phyloP scores from a whole-genome alignment of 2,329 filamentous ascomycete species.

The Cercospora sp. region DNA sequence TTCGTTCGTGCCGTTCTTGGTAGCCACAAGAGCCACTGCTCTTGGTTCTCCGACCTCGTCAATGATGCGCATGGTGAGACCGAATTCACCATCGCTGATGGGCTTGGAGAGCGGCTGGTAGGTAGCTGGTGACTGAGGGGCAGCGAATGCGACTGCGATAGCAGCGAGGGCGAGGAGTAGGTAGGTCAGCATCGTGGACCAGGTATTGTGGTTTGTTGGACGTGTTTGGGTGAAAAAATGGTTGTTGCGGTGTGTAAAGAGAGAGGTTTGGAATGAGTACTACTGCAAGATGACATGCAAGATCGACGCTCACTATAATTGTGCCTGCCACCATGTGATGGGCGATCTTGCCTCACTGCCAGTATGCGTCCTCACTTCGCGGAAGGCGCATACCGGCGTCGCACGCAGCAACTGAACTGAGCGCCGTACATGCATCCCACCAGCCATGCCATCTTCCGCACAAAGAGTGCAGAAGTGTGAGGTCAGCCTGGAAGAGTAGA shows the following conservation, averaged over 20 bases:
- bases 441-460: not conserved
- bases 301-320: not conserved
- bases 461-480: not conserved
- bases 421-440: not conserved
- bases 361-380: not conserved
- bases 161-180: not conserved
- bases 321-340: not conserved
- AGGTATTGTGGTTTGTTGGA: not conserved
- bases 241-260: not conserved
- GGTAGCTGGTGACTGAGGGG: not conserved
- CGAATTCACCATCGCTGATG: slow-evolving; percentile 17
- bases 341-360: not conserved
- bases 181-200: slow-evolving; percentile 1
- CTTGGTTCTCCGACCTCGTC: not conserved
- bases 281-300: not conserved
- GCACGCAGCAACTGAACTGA: not conserved
- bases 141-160: not conserved
- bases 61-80: slow-evolving; percentile 14
- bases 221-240: not conserved
- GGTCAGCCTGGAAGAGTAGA: not conserved
- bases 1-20: slow-evolving; percentile 16
- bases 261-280: not conserved
- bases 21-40: slow-evolving; percentile 18
- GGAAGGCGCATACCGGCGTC: not conserved
- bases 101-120: not conserved